A percentile compares a stretch with the other conserved stretches of the same genome.
These are phyloP conservation scores for Elsinoe australis DNA, from an alignment of 2,329 filamentous ascomycete species.

Conservation along the genomic window DNA sequence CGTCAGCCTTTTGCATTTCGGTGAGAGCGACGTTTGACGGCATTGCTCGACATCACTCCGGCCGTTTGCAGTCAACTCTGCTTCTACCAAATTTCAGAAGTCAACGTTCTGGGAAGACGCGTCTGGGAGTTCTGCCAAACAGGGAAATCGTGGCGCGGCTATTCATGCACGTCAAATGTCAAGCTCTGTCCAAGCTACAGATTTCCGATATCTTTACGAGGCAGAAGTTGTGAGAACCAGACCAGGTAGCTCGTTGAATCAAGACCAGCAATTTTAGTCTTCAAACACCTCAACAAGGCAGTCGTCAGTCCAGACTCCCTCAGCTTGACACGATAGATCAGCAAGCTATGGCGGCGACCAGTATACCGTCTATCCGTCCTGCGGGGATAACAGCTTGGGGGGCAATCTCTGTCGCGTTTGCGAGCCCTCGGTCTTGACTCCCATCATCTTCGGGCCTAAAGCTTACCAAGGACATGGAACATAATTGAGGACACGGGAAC, in stretches of 20 bases:
- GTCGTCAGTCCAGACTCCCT: not conserved
- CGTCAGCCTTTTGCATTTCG: conserved; percentile 1
- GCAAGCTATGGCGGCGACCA: too few species aligned
- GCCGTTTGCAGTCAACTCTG: conserved; percentile 5
- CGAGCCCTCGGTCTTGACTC: not conserved
- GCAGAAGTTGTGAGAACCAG: too few species aligned
- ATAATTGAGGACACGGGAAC: conserved; percentile 1
- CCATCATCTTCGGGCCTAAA: not conserved
- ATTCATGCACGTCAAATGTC: conserved; percentile 16
- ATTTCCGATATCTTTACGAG: conserved; percentile 3
- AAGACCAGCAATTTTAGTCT: too few species aligned
- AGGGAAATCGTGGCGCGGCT: conserved; percentile 9
- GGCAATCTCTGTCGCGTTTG: conserved; percentile 6
- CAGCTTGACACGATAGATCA: not conserved
- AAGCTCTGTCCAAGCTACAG: conserved; percentile 8
- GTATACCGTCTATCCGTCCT: too few species aligned
- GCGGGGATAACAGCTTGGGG: not conserved
- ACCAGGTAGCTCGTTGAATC: too few species aligned
- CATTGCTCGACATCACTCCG: too few species aligned
- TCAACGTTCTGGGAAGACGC: conserved; percentile 14
- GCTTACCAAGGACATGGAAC: not conserved
- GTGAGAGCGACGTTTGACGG: conserved; percentile 5
- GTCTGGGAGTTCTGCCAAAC: not conserved
- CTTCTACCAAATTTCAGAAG: not conserved
- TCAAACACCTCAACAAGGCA: not conserved